phyloP scores from a whole-genome alignment of 306 rosid genomes.

The Albizia julibrissin region DNA sequence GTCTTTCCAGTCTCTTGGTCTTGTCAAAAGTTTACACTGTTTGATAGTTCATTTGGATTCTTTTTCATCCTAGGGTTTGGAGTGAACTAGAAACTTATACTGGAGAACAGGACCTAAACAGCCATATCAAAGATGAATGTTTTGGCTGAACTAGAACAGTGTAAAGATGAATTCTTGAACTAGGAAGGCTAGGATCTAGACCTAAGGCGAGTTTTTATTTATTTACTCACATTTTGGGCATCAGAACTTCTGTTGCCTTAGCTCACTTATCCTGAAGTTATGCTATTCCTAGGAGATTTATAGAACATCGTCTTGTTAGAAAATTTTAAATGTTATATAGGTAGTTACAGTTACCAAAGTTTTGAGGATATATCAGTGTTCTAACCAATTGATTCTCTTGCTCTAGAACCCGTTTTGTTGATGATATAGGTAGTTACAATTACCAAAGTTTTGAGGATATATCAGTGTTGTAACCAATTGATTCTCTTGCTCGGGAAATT shows the following conservation, averaged over 20 bases:
- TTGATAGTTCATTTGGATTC: neutral
- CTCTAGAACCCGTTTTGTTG: neutral
- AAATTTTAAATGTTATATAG: neutral
- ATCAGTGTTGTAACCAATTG: neutral
- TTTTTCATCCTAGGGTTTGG: neutral
- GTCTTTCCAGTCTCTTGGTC: neutral
- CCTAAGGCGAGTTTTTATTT: neutral
- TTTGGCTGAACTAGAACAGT: slow-evolving; percentile 20
- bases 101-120: slow-evolving; percentile 1
- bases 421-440: neutral
- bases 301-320: neutral
- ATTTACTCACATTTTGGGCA: neutral
- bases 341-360: neutral
- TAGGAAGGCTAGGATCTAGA: neutral
- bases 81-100: slow-evolving; percentile 1
- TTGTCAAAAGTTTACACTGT: neutral
- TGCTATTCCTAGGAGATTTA: neutral
- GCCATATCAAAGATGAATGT: neutral
- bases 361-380: slow-evolving; percentile 7
- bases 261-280: slow-evolving; percentile 1
- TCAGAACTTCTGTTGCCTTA: neutral
- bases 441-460: neutral
- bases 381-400: neutral
- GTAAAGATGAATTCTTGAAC: neutral
- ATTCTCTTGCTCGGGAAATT: slow-evolving; percentile 1